Percentiles rank a stretch among this genome's conserved stretches.
Evolutionary conservation across 176 grass and related monocot species (phyloP).

Genomic region (Triticum timopheevii): DNA sequence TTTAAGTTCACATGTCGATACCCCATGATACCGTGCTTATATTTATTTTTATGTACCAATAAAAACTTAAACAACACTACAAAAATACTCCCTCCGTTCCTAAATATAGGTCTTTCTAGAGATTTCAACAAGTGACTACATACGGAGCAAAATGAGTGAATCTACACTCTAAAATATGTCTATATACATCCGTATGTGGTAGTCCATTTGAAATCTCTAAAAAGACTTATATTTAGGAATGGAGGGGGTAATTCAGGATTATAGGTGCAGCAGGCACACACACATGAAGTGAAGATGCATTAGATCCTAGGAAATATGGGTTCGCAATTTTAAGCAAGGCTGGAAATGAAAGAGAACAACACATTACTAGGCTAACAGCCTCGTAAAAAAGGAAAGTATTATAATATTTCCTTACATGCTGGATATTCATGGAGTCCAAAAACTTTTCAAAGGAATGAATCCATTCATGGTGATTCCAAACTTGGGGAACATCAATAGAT

Average conservation of each 20-base stretch:
- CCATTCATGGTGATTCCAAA: slow-evolving; percentile 95
- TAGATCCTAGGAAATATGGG: not conserved
- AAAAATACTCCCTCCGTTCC: not conserved
- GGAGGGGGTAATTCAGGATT: not conserved
- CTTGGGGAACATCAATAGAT: slow-evolving; percentile 86
- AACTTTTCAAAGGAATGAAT: slow-evolving; percentile 96
- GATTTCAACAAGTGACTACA: too few relatives aligned
- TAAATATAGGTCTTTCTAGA: too few relatives aligned
- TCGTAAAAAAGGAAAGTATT: not conserved
- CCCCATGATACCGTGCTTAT: not conserved
- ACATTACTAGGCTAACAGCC: not conserved
- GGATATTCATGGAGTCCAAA: slow-evolving; percentile 83
- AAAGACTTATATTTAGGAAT: too few relatives aligned
- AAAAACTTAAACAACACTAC: slow-evolving; percentile 1
- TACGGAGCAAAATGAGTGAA: too few relatives aligned
- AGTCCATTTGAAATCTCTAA: too few relatives aligned
- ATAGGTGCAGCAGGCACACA: slow-evolving; percentile 13
- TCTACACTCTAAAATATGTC: too few relatives aligned
- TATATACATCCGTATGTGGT: too few relatives aligned
- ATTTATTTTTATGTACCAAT: not conserved
- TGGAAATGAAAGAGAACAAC: not conserved
- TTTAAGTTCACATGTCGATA: not conserved
- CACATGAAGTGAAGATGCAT: not conserved
- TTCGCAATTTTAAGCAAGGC: not conserved
- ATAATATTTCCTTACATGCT: slow-evolving; percentile 69